Evolutionary conservation across 2,329 filamentous ascomycete species (phyloP), one percentile per base, ranked within the genome.

Genomic region (Metarhizium rileyi): DNA sequence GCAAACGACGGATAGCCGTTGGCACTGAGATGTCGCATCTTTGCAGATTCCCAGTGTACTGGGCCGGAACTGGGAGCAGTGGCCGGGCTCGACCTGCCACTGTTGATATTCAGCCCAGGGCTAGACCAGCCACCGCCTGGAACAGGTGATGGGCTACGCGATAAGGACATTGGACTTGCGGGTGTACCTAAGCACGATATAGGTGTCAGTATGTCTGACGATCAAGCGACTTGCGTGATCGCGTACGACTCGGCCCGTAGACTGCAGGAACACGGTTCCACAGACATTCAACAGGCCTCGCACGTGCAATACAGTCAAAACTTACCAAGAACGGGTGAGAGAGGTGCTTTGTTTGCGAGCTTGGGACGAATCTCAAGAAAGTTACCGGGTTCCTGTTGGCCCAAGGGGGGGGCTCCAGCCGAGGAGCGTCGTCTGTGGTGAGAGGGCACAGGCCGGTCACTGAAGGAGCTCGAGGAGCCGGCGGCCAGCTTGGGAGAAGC

Each of bases 71-170:
- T 79, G 50, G 45, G 46, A 44, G 72, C 68, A 64, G 67, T 76
- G 61, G 68, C 71, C 57, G 87, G 85, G 63, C 83, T 89, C 35
- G 81, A 80, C 57, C 79, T 77, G 53, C 84, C 84, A 65, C 84
- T 87, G 56, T 80, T 82, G 53, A 86, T 82, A 62, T 81, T 85
- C 63, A 88, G 76, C 55, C 84, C 87, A 50, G 86, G 89, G 69
- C 85, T 93, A 50, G 87, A 82, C 90, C 91, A 96, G 59, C 90
- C 90, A 63, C 88, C 89, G 60, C 86, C 86, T 53, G 83, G 85
- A 55, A 82, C 78, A 54, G 90, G 91, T 50, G 89, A 95, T 46
- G 90, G 88, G 63, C 88, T 94, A 69, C 89, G 83, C 57, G 90
- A 93, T 55, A 91, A 72, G 57, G 87, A 87, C 90, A 95, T 95